Percentiles rank a stretch among this genome's conserved stretches.
These are phyloP conservation scores for Mycosarcoma maydis DNA, from an alignment of 1,284 basidiomycete genomes.

Conservation along the genomic window DNA sequence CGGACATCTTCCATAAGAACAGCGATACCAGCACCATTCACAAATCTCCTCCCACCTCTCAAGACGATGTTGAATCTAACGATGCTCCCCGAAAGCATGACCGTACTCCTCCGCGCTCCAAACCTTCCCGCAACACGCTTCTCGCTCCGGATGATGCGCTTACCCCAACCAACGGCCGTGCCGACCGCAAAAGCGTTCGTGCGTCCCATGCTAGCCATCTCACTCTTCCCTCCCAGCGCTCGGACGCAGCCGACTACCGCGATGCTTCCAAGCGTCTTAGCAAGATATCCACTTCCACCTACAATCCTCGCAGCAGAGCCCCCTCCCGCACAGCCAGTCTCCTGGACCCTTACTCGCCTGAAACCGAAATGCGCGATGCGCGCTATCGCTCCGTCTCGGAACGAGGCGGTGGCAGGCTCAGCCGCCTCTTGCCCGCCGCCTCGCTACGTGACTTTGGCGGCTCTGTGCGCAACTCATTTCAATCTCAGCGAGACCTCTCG, in stretches of 20 bases:
- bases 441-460: constrained; percentile 28
- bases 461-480: constrained; percentile 10
- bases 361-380: constrained; percentile 23
- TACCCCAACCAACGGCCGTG: constrained; percentile 13
- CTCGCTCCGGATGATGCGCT: constrained; percentile 19
- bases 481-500: constrained; percentile 12
- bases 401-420: constrained; percentile 21
- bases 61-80: constrained; percentile 24
- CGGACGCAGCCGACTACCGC: constrained; percentile 31
- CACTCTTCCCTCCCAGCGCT: constrained; percentile 40
- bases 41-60: constrained; percentile 43
- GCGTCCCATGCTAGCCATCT: constrained; percentile 36
- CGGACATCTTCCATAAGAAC: constrained; percentile 25
- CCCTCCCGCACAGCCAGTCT: constrained; percentile 30
- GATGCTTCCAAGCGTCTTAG: constrained; percentile 30
- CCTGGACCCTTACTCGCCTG: constrained; percentile 15
- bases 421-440: constrained; percentile 21
- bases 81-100: constrained; percentile 1
- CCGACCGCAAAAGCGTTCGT: constrained; percentile 15
- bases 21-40: constrained; percentile 34
- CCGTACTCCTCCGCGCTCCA: constrained; percentile 12
- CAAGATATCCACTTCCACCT: constrained; percentile 30
- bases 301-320: constrained; percentile 9
- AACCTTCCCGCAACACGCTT: constrained; percentile 9
- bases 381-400: constrained; percentile 27